Base-by-base conservation (phyloP, 2,329 filamentous ascomycete genomes). In the Triangularia verruculosa region DNA sequence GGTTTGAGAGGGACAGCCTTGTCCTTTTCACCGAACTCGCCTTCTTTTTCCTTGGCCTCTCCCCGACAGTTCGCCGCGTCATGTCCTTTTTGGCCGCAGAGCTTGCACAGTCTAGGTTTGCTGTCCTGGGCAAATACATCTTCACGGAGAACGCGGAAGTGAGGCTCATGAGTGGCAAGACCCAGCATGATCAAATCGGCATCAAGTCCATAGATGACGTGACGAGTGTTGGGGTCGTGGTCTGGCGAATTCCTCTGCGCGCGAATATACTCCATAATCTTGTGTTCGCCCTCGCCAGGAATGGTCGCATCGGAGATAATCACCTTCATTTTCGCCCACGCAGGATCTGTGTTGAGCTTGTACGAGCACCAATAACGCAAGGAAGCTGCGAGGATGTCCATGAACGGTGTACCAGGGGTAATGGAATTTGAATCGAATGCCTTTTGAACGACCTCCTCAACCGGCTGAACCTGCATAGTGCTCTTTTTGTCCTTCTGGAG, bases 111-210 rank as follows among this genome's bases (percentile, higher is more conserved):
- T 67, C 91, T 89, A 58, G 89, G 83, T 76, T 91, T 96, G 64
- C 88, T 88, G 68, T 97, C 91, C 74, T 97, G 92, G 69, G 89
- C 90, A 75, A 98, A 98, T 34, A 99, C 95, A 75, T 99, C 96
- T 78, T 99, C 95, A 78, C 95, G 91, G 57, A 99, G 83, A 57
- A 99, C 93, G 71, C 93, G 89, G 77, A 99, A 99, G 78, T 98
- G 90, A 61, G 96, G 95, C 75, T 99, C 96, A 77, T 99, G 96
- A 15, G 95, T 99, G 25, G 91, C 95, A 70, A 99, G 86, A 65
- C 94, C 95, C 74, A 99, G 82, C 95, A 99, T 99, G 78, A 99
- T 99, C 69, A 99, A 82, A 83, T 99, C 95, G 65, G 95, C 96
- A 80, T 99, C 95, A 69, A 99, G 83, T 57, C 95, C 95, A 74